A percentile compares a stretch with the other conserved stretches of the same genome.
These are phyloP conservation scores for Raddia distichophylla DNA, from an alignment of 176 grass and related monocot species.

Conservation along the genomic window DNA sequence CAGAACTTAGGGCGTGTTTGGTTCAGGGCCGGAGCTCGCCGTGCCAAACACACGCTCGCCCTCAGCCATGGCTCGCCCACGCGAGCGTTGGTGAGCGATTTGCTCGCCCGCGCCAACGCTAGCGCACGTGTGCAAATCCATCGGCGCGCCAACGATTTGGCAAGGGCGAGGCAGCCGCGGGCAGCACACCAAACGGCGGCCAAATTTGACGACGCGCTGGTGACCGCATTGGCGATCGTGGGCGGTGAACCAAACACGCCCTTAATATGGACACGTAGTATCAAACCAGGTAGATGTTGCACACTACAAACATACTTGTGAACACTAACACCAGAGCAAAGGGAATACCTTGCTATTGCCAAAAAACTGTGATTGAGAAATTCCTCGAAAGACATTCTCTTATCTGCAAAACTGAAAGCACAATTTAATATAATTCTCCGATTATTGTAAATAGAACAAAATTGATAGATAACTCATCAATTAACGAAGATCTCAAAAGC, in stretches of 20 bases:
- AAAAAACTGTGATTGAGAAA: constrained; percentile 77
- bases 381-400: constrained; percentile 78
- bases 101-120: too few relatives aligned
- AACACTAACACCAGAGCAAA: constrained; percentile 38
- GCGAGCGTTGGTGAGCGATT: too few relatives aligned
- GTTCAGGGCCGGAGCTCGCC: too few relatives aligned
- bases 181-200: too few relatives aligned
- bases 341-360: constrained; percentile 44
- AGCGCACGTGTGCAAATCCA: too few relatives aligned
- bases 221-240: too few relatives aligned
- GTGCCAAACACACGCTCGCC: too few relatives aligned
- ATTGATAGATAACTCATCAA: neutral
- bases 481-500: neutral
- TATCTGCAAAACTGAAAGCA: constrained; percentile 52
- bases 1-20: neutral
- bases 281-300: constrained; percentile 13
- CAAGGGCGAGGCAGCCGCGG: too few relatives aligned
- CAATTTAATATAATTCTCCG: constrained; percentile 18
- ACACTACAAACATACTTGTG: constrained; percentile 31
- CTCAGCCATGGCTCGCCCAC: too few relatives aligned
- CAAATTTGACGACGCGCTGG: too few relatives aligned
- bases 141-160: too few relatives aligned
- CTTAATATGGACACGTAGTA: neutral
- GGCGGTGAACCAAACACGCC: too few relatives aligned
- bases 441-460: neutral